These are phyloP conservation scores for Apiospora rasikravindrae DNA, from an alignment of 2,329 filamentous ascomycete species.

Conservation along the genomic window DNA sequence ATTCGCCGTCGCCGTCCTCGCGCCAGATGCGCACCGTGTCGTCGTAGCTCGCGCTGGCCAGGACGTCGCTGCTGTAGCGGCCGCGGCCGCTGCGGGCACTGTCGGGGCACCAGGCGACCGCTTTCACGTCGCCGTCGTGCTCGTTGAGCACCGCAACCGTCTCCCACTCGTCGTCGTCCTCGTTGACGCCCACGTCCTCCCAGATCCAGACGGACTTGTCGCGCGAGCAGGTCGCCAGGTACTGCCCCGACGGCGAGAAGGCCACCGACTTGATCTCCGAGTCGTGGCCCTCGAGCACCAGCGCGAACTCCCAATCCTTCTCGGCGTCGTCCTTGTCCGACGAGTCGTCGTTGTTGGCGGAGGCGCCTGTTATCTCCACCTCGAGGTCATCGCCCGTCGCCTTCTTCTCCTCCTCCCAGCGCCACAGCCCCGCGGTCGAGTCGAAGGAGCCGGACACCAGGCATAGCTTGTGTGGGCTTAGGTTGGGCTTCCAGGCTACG, in stretches of 20 bases:
- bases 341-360: slow-evolving; percentile 33
- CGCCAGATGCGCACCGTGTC: slow-evolving; percentile 88
- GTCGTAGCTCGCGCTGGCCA: slow-evolving; percentile 94
- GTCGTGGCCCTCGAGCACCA: slow-evolving; percentile 93
- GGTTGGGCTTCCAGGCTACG: slow-evolving; percentile 83
- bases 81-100: slow-evolving; percentile 49
- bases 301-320: slow-evolving; percentile 90
- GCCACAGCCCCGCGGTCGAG: slow-evolving; percentile 86
- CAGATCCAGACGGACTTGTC: slow-evolving; percentile 99
- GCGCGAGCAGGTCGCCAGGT: slow-evolving; percentile 86
- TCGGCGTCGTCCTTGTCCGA: slow-evolving; percentile 62
- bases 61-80: slow-evolving; percentile 67
- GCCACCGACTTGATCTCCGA: slow-evolving; percentile 85
- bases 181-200: slow-evolving; percentile 80
- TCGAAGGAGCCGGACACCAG: slow-evolving; percentile 95
- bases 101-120: slow-evolving; percentile 87
- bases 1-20: slow-evolving; percentile 87
- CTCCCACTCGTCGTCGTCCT: slow-evolving; percentile 93
- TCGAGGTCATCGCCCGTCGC: slow-evolving; percentile 41
- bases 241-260: slow-evolving; percentile 75
- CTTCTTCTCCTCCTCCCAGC: slow-evolving; percentile 58
- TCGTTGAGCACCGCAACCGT: slow-evolving; percentile 94
- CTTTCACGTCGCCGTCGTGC: slow-evolving; percentile 95
- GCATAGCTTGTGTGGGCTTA: slow-evolving; percentile 67
- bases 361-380: slow-evolving; percentile 44